These are phyloP conservation scores for Skeletonema potamos DNA, from an alignment of 108 stramenopile genomes.

Conservation along the genomic window DNA sequence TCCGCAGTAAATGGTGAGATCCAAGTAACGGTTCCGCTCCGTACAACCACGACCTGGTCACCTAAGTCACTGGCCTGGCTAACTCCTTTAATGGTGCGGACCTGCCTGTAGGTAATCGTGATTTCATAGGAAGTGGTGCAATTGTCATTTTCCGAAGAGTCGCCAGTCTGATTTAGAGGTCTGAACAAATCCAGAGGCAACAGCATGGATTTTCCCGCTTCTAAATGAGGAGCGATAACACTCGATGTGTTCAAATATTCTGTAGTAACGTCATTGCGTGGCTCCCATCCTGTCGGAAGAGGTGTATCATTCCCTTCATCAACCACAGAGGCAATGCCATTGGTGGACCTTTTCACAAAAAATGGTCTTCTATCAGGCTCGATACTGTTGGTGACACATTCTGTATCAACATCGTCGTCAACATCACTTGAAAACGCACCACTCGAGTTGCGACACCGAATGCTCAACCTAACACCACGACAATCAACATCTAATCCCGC, in stretches of 20 bases:
- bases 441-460: constrained; percentile 28
- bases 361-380: constrained; percentile 12
- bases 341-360: constrained; percentile 42
- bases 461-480: constrained; percentile 50
- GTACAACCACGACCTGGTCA: constrained; percentile 60
- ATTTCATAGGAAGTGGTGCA: constrained; percentile 30
- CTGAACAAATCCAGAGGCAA: constrained; percentile 70
- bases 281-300: constrained; percentile 70
- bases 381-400: neutral
- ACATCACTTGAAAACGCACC: neutral
- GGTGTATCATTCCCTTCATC: constrained; percentile 44
- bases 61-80: constrained; percentile 8
- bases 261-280: constrained; percentile 23
- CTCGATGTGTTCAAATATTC: constrained; percentile 26
- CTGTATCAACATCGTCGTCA: neutral
- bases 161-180: constrained; percentile 31
- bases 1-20: constrained; percentile 56
- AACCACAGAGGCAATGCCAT: constrained; percentile 12
- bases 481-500: constrained; percentile 61
- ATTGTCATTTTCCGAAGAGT: constrained; percentile 7
- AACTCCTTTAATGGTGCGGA: constrained; percentile 13
- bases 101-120: constrained; percentile 22
- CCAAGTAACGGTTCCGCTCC: constrained; percentile 58
- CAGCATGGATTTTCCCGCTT: constrained; percentile 46
- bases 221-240: constrained; percentile 25